These are phyloP conservation scores for Barnettozyma sucrosica DNA, from an alignment of 805 yeast species.

Conservation along the genomic window DNA sequence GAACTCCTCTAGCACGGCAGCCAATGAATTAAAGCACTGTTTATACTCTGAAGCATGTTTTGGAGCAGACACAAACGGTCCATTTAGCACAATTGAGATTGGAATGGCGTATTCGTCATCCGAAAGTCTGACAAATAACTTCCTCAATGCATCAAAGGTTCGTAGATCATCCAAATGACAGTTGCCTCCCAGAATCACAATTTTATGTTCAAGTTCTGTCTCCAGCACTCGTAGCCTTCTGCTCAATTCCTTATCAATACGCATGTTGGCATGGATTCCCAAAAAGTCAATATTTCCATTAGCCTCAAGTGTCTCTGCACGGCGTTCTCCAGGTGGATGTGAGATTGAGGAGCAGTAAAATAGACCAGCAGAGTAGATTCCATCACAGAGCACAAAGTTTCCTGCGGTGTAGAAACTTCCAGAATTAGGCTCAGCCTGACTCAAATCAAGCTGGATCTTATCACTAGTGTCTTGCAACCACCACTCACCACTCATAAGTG, in stretches of 20 bases:
- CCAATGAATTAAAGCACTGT: constrained; percentile 66
- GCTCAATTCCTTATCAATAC: constrained; percentile 57
- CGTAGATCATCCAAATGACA: constrained; percentile 56
- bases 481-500: constrained; percentile 61
- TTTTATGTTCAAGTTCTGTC: constrained; percentile 49
- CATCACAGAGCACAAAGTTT: constrained; percentile 75
- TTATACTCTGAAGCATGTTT: constrained; percentile 57
- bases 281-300: constrained; percentile 76
- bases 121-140: constrained; percentile 51
- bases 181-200: constrained; percentile 73
- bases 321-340: constrained; percentile 83
- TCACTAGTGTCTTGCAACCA: constrained; percentile 80
- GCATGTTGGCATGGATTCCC: constrained; percentile 42
- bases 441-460: constrained; percentile 51
- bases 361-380: constrained; percentile 64
- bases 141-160: constrained; percentile 58
- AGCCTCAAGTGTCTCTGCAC: constrained; percentile 60
- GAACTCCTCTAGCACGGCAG: constrained; percentile 53
- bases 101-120: constrained; percentile 48
- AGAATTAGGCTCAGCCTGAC: constrained; percentile 53
- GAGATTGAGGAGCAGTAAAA: constrained; percentile 73
- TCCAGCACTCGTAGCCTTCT: constrained; percentile 53
- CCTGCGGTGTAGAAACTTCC: constrained; percentile 71
- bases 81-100: constrained; percentile 67
- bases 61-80: constrained; percentile 71